Evolutionary conservation across 345 rosid genomes (phyloP), one percentile per base, ranked within the genome.

Genomic region (Trapa incisa): DNA sequence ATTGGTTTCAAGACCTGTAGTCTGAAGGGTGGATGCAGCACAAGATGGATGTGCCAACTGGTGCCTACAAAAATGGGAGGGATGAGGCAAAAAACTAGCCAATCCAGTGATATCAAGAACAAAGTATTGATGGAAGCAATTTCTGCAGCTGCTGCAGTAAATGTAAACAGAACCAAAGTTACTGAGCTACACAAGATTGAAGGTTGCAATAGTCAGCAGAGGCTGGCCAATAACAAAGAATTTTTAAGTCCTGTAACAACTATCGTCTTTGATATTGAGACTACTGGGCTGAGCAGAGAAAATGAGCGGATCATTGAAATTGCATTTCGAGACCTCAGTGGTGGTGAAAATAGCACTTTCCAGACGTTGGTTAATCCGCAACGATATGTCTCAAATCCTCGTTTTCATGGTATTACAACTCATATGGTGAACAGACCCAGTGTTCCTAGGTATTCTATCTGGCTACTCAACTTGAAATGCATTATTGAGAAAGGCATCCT

Each of bases 331-430:
- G 99, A 94, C 84, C 80, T 94, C 48, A 74, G 77, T 1, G 97
- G 99, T 64, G 96, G 97, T 68, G 77, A 80, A 75, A 80, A 89
- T 74, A 86, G 99, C 81, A 87, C 96, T 50, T 89, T 94, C 63
- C 86, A 89, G 78, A 82, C 91, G 0, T 83, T 94, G 10, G 78
- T 94, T 29, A 89, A 94, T 80, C 99, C 97, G 0, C 87, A 73
- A 35, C 67, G 85, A 8, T 64, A 32, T 68, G 79, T 94, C 60
- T 41, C 71, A 6, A 94, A 80, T 67, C 52, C 81, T 1, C 61
- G 70, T 73, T 22, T 91, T 72, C 99, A 91, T 67, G 80, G 84
- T 22, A 94, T 91, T 62, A 82, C 87, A 74, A 81, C 82, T 32
- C 68, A 73, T 71, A 89, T 89, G 97, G 99, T 94, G 75, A 65